A percentile compares a stretch with the other conserved stretches of the same genome.
These are phyloP conservation scores for Apiotrichum mycotoxinovorans DNA, from an alignment of 1,284 basidiomycete species.

Conservation along the genomic window DNA sequence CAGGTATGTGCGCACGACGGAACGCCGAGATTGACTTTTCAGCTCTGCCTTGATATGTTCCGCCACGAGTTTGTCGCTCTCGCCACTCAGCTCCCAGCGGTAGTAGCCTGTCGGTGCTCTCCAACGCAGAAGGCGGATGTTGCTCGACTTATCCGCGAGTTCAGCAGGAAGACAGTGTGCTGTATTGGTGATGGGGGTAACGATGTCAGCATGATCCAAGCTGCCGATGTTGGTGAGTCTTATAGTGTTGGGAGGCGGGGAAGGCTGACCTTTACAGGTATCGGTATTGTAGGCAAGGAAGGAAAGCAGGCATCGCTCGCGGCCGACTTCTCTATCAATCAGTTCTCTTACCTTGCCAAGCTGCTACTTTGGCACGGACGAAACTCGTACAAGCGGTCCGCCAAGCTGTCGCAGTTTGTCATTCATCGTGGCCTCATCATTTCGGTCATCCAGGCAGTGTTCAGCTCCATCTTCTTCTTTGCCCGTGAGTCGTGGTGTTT, in stretches of 20 bases:
- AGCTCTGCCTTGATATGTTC: constrained; percentile 87
- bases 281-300: constrained; percentile 98
- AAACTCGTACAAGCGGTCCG: constrained; percentile 95
- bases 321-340: constrained; percentile 95
- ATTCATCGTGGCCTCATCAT: constrained; percentile 98
- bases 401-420: constrained; percentile 97
- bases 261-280: constrained; percentile 56
- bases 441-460: constrained; percentile 94
- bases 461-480: constrained; percentile 97
- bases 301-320: constrained; percentile 97
- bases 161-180: constrained; percentile 91
- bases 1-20: constrained; percentile 62
- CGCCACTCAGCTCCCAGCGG: constrained; percentile 89
- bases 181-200: constrained; percentile 98
- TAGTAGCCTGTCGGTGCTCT: constrained; percentile 96
- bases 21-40: background rate
- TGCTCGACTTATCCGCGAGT: constrained; percentile 80
- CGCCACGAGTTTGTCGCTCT: constrained; percentile 92
- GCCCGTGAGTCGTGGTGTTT: constrained; percentile 59
- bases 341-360: constrained; percentile 93
- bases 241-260: too few relatives aligned
- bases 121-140: constrained; percentile 99
- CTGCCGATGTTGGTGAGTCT: constrained; percentile 85
- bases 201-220: constrained; percentile 95
- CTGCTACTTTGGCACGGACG: constrained; percentile 83